Base-by-base conservation (phyloP, 106 monocot genomes). In the Apostasia ramifera region DNA sequence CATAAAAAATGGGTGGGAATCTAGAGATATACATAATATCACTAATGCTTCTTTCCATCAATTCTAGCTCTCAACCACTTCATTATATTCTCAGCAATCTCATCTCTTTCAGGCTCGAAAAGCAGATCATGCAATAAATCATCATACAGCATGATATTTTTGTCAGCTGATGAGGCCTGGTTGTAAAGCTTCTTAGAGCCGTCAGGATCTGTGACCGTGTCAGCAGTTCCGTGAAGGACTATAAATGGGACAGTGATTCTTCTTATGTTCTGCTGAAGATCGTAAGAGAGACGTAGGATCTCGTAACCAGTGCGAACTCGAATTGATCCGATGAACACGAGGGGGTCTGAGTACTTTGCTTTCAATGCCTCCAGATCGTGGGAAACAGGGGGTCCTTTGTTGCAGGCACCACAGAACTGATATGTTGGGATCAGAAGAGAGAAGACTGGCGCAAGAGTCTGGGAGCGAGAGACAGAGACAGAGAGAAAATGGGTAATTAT, bases 51-150 rank as follows among this genome's bases (percentile, higher is more conserved):
- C 26, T 26, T 26, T 26, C 26, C 14, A 61, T 71, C 69, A 51
- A 85, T 45, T 73, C 89, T 89, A 3, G 70, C 73, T 8, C 51
- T 60, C 64, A 98, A 64, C 97, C 97, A 98, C 48, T 67, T 75
- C 55, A 92, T 78, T 44, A 97, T 92, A 51, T 83, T 79, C 53
- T 66, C 14, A 38, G 81, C 45, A 9, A 98, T 77, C 9, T 89
- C 75, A 40, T 87, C 82, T 37, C 81, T 48, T 74, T 98, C 92
- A 0, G 97, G 92, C 62, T 97, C 97, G 53, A 98, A 90, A n/a
- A 98, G 82, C 8, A 98, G 78, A 65, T 92, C 97, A 52, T 98
- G 92, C 50, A 92, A 79, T 37, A 87, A 74, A 1, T 89, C 97
- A 2, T 83, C 70, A 49, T 92, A 98, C 37, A 98, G 41, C 44